A percentile compares a stretch with the other conserved stretches of the same genome.
phyloP scores from a whole-genome alignment of 75 land plant genomes.

The Ceratopteris richardii region DNA sequence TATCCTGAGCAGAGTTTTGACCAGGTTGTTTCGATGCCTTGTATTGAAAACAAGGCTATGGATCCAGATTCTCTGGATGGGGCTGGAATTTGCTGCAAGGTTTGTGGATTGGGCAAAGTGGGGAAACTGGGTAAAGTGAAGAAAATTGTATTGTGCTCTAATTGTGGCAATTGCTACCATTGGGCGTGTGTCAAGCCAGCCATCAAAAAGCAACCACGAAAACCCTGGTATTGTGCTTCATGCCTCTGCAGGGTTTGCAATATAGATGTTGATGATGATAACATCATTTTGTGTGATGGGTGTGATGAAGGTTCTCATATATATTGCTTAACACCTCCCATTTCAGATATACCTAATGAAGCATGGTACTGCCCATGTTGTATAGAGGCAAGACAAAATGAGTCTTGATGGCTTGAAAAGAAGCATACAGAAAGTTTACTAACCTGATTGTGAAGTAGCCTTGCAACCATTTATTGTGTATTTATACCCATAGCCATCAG shows the following conservation, averaged over 20 bases:
- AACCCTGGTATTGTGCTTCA: constrained; percentile 14
- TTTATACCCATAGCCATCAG: no score
- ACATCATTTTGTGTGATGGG: constrained; percentile 28
- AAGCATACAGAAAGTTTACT: no score
- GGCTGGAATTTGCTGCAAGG: constrained; percentile 6
- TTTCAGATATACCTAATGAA: constrained; percentile 26
- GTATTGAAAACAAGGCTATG: constrained; percentile 2
- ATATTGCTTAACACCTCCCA: constrained; percentile 30
- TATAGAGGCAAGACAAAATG: constrained; percentile 2
- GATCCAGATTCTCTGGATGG: background rate
- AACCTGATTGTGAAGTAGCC: no score
- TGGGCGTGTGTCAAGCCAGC: constrained; percentile 8
- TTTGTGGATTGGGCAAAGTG: constrained; percentile 3
- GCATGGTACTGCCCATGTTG: constrained; percentile 38
- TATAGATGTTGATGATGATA: constrained; percentile 26
- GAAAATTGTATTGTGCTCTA: constrained; percentile 4
- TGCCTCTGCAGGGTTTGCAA: constrained; percentile 27
- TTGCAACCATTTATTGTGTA: no score
- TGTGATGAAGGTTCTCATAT: constrained; percentile 37
- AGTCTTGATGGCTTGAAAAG: no score
- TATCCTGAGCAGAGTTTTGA: background rate
- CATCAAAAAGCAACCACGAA: constrained; percentile 2
- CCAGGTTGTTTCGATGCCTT: background rate
- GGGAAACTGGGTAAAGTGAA: background rate
- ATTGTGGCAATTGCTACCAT: constrained; percentile 11